Base-by-base conservation (phyloP, 1,284 basidiomycete species). In the Phlebopus sp. region DNA sequence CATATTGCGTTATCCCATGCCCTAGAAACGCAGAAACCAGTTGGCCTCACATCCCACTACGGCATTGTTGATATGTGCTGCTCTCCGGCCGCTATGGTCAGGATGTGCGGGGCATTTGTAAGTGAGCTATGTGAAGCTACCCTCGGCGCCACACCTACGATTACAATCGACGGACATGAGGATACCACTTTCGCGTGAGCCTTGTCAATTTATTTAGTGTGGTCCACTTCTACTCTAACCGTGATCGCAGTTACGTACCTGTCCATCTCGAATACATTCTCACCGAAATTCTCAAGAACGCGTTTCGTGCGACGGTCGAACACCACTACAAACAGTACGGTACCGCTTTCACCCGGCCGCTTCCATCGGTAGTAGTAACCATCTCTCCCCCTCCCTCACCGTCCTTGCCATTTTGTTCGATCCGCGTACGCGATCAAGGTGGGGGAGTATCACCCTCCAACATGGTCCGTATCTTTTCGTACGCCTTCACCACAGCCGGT, bases 261-360 rank as follows among this genome's bases (percentile, higher is more conserved):
- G 86, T 92, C 1, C 93, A 96, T 62, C 76, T 95, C 31, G 92
- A 93, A 66, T 94, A 94, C 62, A 86, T 92, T 55, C 72, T 92
- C 54, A 91, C 89, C 2, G 90, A 92, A 63, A 78, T 92, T 37
- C 74, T 92, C 38, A 95, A 95, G 68, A 95, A 95, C 63, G 80
- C 90, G 0, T 96, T 92, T 69, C 84, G 92, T 21, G 92, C 92
- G 4, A 93, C 90, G 0, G 83, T 90, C n/a, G 90, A 93, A 59
- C 79, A 81, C 51, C 79, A 89, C 51, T 70, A 73, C 50, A 76
- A 76, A 47, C 64, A 65, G 2, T 57, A 72, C 47, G 70, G 70
- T 36, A 50, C 60, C 11, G 62, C 65, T 19, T 66, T 71, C 30
- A 27, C 66, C 1, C 54, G 56, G 2, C 44, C 65, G 5, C 66